Base-by-base conservation (phyloP, 2,329 filamentous ascomycete species). In the Microdochium nivale region DNA sequence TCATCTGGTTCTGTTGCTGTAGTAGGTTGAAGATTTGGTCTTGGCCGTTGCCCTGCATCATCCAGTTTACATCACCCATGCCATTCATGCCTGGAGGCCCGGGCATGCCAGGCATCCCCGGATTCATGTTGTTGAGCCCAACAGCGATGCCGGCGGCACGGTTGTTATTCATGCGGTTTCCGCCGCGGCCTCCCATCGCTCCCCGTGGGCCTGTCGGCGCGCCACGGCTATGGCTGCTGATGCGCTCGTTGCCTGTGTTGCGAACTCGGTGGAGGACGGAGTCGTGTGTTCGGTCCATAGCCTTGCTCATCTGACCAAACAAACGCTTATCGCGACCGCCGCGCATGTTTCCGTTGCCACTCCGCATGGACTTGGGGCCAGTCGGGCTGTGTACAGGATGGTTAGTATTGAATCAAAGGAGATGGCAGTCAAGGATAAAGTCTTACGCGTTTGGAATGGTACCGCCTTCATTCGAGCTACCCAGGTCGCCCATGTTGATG, bases 291-390 rank as follows among this genome's bases (percentile, higher is more conserved):
- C 92, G 84, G 61, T 95, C 89, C 81, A 96, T 84, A 14, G 84
- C 83, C 62, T 88, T 88, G 65, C 86, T 84, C 64, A 95, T 80
- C 59, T 96, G 90, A 49, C 90, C 89, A 52, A 96, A 77, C 76
- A 96, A 84, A 55, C 89, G 83, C 67, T 90, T 90, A 53, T 88
- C 87, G 58, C 88, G 83, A 51, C 81, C 78, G 51, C 77, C 74
- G 52, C 78, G 76, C 59, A 76, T 69, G 51, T 65, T 70, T 51
- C 65, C 65, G 60, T 73, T 80, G 50, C 81, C 81, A 65, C 87
- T 89, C 63, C 94, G 87, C 90, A 97, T 96, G 32, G 91, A 90
- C 67, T 91, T 94, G 19, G 94, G 94, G 52, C 92, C 94, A 49
- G 90, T 97, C 10, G 94, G 94, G 63, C 92, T 96, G 62, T 53